Percentiles rank a stretch among this genome's conserved stretches.
These are phyloP conservation scores for Acephala macrosclerotiorum DNA, from an alignment of 2,329 filamentous ascomycete species.

Conservation along the genomic window DNA sequence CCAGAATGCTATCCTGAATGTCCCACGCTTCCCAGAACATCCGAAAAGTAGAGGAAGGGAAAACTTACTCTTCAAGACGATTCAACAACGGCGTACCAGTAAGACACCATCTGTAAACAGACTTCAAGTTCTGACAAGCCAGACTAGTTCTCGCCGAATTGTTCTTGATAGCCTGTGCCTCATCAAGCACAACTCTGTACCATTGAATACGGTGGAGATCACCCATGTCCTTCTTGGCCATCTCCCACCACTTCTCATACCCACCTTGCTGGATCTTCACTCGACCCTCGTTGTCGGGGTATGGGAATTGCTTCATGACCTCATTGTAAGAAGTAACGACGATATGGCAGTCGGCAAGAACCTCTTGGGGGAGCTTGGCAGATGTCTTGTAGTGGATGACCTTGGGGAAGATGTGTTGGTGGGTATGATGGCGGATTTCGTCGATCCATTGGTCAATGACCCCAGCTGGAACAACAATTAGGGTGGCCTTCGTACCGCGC, in stretches of 20 bases:
- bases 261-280: slow-evolving; percentile 70
- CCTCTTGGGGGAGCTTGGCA: slow-evolving; percentile 2
- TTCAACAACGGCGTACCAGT: slow-evolving; percentile 43
- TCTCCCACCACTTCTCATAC: slow-evolving; percentile 44
- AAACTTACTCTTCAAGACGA: slow-evolving; percentile 40
- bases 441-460: slow-evolving; percentile 42
- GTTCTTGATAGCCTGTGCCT: slow-evolving; percentile 64
- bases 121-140: slow-evolving; percentile 49
- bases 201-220: slow-evolving; percentile 51
- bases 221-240: slow-evolving; percentile 45
- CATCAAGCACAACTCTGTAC: slow-evolving; percentile 61
- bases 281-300: slow-evolving; percentile 64
- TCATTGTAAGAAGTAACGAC: slow-evolving; percentile 41
- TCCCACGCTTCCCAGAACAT: slow-evolving; percentile 10
- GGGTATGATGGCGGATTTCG: slow-evolving; percentile 38
- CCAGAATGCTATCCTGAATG: no score
- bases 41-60: background rate
- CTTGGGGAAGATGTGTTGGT: slow-evolving; percentile 30
- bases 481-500: slow-evolving; percentile 35
- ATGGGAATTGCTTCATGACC: slow-evolving; percentile 45
- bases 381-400: slow-evolving; percentile 37
- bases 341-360: slow-evolving; percentile 38
- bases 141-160: slow-evolving; percentile 48
- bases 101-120: slow-evolving; percentile 43
- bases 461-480: slow-evolving; percentile 41